Evolutionary conservation across 257 asterid genomes (phyloP).

Genomic region (Lithospermum erythrorhizon): DNA sequence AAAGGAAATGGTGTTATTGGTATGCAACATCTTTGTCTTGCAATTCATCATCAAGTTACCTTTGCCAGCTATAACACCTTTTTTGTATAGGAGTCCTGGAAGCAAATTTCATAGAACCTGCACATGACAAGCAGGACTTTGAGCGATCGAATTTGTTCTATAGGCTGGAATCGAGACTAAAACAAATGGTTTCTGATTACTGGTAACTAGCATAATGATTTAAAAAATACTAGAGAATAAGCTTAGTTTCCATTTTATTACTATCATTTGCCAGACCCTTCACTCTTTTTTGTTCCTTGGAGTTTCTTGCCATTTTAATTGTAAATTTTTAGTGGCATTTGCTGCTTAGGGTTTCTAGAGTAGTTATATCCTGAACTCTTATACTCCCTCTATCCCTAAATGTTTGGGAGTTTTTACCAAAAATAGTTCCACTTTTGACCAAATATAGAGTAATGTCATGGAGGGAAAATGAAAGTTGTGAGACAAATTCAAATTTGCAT

Average conservation of each 20-base stretch:
- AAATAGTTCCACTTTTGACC: no score
- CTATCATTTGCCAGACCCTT: background rate
- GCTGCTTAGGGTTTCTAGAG: background rate
- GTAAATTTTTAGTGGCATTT: background rate
- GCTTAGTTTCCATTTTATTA: conserved; percentile 1
- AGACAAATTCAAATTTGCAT: no score
- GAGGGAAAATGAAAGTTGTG: no score
- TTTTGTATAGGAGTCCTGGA: conserved; percentile 71
- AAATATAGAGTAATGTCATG: no score
- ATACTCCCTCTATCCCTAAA: no score
- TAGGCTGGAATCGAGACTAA: conserved; percentile 67
- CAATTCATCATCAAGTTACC: background rate
- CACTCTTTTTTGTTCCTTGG: background rate
- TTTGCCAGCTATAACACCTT: background rate
- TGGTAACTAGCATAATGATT: conserved; percentile 34
- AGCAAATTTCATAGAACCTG: conserved; percentile 91
- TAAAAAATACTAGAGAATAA: background rate
- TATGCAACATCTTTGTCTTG: conserved; percentile 14
- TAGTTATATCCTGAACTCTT: background rate
- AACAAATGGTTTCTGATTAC: conserved; percentile 69
- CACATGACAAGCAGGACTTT: conserved; percentile 96
- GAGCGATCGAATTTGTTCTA: conserved; percentile 63
- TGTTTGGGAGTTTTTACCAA: no score
- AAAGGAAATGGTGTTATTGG: conserved; percentile 83
- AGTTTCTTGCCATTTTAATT: background rate